phyloP scores from a whole-genome alignment of 345 rosid species.

The Euphorbia pulcherrima region DNA sequence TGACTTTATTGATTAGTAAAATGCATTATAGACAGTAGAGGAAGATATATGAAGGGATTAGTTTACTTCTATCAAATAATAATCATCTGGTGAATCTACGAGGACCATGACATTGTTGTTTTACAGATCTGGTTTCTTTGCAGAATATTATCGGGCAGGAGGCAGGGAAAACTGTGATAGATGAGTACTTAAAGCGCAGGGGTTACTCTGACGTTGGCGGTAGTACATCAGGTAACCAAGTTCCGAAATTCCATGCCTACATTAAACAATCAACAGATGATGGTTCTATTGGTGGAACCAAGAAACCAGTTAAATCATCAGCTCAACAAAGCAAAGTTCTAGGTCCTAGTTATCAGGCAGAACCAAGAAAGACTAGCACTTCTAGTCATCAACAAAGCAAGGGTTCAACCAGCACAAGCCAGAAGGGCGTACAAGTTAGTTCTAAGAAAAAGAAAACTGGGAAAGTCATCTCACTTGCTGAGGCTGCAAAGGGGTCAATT shows the following conservation, averaged over 20 bases:
- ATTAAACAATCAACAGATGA: slow-evolving; percentile 62
- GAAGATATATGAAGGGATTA: neutral
- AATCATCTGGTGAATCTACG: neutral
- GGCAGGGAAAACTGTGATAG: slow-evolving; percentile 60
- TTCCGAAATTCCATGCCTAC: slow-evolving; percentile 64
- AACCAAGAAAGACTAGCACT: slow-evolving; percentile 24
- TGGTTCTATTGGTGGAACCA: slow-evolving; percentile 38
- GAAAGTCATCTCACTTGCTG: slow-evolving; percentile 80
- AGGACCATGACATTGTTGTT: neutral
- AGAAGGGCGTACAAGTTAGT: slow-evolving; percentile 43
- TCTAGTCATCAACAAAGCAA: slow-evolving; percentile 30
- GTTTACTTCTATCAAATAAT: neutral
- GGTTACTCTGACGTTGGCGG: slow-evolving; percentile 47
- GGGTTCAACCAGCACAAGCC: slow-evolving; percentile 20
- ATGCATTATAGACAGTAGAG: neutral
- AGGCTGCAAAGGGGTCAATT: slow-evolving; percentile 89
- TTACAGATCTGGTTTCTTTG: slow-evolving; percentile 9
- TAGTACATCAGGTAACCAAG: slow-evolving; percentile 31
- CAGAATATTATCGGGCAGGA: slow-evolving; percentile 86
- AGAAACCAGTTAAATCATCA: slow-evolving; percentile 40
- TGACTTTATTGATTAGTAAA: neutral
- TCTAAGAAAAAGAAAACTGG: slow-evolving; percentile 83
- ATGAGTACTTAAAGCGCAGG: slow-evolving; percentile 67
- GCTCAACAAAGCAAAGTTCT: slow-evolving; percentile 27
- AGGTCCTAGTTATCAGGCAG: slow-evolving; percentile 27